phyloP scores from a whole-genome alignment of 257 asterid species.

The Orobanche coerulescens region DNA sequence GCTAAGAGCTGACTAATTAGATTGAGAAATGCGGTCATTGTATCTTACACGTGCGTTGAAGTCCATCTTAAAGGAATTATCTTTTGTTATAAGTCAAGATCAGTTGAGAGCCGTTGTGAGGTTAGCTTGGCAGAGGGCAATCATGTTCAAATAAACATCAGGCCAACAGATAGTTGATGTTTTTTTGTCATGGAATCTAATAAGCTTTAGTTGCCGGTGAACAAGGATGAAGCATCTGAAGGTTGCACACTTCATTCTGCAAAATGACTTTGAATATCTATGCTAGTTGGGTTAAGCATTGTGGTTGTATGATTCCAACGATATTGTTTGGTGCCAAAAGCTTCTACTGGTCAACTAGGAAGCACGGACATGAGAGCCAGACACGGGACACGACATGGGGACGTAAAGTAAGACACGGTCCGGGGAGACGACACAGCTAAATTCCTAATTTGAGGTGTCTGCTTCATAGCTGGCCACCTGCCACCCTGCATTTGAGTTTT shows the following conservation, averaged over 20 bases:
- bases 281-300: background rate
- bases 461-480: no score
- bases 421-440: no score
- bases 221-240: constrained; percentile 5
- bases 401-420: no score
- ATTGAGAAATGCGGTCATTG: constrained; percentile 7
- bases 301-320: background rate
- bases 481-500: constrained; percentile 4
- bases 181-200: constrained; percentile 7
- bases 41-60: background rate
- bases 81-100: constrained; percentile 12
- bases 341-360: background rate
- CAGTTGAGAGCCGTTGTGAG: constrained; percentile 6
- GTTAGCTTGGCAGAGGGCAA: constrained; percentile 18
- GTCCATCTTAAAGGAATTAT: constrained; percentile 15
- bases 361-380: no score
- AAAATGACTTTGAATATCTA: background rate
- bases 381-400: no score
- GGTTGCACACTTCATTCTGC: background rate
- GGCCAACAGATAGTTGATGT: constrained; percentile 1
- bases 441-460: no score
- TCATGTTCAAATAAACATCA: background rate
- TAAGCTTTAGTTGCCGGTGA: constrained; percentile 2
- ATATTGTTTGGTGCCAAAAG: background rate
- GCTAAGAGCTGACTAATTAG: constrained; percentile 11